Percentiles rank a stretch among this genome's conserved stretches.
Conservation (phyloP, 1,139 yeast genomes). For the Debaryomyces udenii region DNA sequence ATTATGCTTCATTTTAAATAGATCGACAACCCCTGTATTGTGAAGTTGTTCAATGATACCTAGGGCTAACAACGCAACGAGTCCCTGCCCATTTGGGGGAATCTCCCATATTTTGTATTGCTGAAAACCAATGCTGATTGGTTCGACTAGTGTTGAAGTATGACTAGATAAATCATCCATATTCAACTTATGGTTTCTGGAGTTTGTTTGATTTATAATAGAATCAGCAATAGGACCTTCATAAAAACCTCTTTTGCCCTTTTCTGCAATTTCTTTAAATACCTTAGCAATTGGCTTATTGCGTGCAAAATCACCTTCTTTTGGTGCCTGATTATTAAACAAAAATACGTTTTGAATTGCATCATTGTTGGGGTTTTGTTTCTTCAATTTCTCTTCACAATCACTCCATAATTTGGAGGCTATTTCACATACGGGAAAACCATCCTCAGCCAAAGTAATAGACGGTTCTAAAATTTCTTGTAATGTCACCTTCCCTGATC, state of each 20-base stretch:
- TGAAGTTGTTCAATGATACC: conserved; percentile 66
- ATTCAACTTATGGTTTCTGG: conserved; percentile 59
- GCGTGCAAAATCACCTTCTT: conserved; percentile 59
- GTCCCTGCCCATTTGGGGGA: conserved; percentile 83
- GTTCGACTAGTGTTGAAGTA: conserved; percentile 62
- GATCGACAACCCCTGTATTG: conserved; percentile 45
- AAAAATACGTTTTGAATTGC: conserved; percentile 39
- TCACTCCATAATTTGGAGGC: conserved; percentile 57
- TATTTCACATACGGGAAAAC: conserved; percentile 66
- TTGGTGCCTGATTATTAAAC: conserved; percentile 41
- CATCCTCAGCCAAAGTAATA: conserved; percentile 66
- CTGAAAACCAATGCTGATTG: conserved; percentile 53
- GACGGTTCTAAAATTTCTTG: conserved; percentile 70
- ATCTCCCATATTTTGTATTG: conserved; percentile 65
- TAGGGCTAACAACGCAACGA: conserved; percentile 68
- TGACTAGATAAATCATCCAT: conserved; percentile 59
- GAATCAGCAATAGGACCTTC: conserved; percentile 68
- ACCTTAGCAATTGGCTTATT: conserved; percentile 60
- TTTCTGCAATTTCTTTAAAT: conserved; percentile 51
- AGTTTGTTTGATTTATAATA: conserved; percentile 56
- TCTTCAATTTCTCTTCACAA: conserved; percentile 38
- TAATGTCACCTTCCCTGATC: conserved; percentile 66
- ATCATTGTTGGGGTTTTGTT: conserved; percentile 35
- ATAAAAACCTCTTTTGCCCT: conserved; percentile 70
- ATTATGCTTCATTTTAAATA: conserved; percentile 58